These are phyloP conservation scores for Kwoniella sp. DNA, from an alignment of 768 basidiomycete species.

Conservation along the genomic window DNA sequence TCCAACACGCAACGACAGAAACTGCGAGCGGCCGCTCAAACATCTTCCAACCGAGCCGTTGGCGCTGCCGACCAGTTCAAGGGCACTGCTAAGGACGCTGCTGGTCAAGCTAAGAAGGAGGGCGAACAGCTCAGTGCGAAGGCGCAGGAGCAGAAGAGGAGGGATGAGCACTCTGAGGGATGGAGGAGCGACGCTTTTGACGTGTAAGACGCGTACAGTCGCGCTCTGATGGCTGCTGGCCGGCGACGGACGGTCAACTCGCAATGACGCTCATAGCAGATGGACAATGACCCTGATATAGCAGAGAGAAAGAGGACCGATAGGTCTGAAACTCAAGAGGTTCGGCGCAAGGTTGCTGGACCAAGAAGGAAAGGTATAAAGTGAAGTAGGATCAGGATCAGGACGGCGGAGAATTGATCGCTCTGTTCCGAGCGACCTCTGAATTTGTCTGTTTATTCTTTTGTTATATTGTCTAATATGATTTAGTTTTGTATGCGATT, in stretches of 20 bases:
- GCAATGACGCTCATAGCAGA: not conserved
- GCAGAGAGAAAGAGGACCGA: too few species aligned
- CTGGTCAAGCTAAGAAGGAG: slow-evolving; percentile 51
- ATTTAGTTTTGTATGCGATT: not conserved
- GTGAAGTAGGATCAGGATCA: not conserved
- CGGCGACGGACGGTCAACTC: too few species aligned
- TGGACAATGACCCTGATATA: too few species aligned
- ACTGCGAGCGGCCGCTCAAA: slow-evolving; percentile 42
- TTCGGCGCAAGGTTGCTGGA: too few species aligned
- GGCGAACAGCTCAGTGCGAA: slow-evolving; percentile 39
- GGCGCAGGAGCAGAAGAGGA: slow-evolving; percentile 45
- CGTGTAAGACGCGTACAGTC: slow-evolving; percentile 25
- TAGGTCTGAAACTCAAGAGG: too few species aligned
- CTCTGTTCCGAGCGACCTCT: too few species aligned
- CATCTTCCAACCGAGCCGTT: slow-evolving; percentile 37
- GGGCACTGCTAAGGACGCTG: slow-evolving; percentile 44
- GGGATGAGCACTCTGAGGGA: slow-evolving; percentile 50
- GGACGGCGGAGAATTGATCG: too few species aligned
- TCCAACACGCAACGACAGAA: slow-evolving; percentile 49
- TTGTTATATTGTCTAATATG: not conserved
- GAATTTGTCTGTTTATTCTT: too few species aligned
- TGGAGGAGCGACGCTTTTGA: slow-evolving; percentile 55
- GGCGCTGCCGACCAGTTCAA: slow-evolving; percentile 47
- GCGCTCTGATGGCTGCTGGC: too few species aligned
- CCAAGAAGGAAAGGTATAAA: not conserved